Evolutionary conservation across 2,329 filamentous ascomycete genomes (phyloP).

Genomic region (Fusarium newnesense): DNA sequence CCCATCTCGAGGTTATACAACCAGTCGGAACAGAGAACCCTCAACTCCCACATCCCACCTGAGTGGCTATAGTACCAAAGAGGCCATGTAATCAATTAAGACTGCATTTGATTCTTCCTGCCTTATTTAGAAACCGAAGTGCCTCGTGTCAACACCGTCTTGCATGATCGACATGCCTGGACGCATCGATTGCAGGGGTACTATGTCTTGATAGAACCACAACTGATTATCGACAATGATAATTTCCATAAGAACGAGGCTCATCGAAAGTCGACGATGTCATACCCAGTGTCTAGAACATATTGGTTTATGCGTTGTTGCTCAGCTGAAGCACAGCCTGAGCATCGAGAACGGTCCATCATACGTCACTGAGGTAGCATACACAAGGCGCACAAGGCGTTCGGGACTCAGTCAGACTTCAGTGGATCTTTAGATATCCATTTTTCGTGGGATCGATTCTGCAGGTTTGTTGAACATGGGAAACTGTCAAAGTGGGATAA

Average conservation of each 20-base stretch:
- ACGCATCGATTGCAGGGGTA: constrained; percentile 25
- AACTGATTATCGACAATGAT: constrained; percentile 1
- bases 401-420: neutral
- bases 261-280: constrained; percentile 25
- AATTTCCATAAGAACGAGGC: neutral
- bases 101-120: constrained; percentile 1
- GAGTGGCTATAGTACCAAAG: neutral
- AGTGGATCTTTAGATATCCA: constrained; percentile 2
- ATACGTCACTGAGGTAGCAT: constrained; percentile 40
- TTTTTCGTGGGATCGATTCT: constrained; percentile 3
- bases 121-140: constrained; percentile 8
- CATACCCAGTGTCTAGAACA: constrained; percentile 17
- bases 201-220: neutral
- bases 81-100: constrained; percentile 19
- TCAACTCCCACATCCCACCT: constrained; percentile 10
- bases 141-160: constrained; percentile 5
- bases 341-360: constrained; percentile 43
- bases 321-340: constrained; percentile 24
- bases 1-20: neutral
- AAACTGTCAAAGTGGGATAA: constrained; percentile 6
- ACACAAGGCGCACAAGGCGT: constrained; percentile 8
- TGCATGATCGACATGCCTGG: constrained; percentile 33
- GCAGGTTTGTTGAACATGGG: constrained; percentile 12
- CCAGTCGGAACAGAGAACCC: constrained; percentile 22
- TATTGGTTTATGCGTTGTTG: constrained; percentile 30